Evolutionary conservation across 805 yeast species (phyloP).

Genomic region (Scheffersomyces amazonensis): DNA sequence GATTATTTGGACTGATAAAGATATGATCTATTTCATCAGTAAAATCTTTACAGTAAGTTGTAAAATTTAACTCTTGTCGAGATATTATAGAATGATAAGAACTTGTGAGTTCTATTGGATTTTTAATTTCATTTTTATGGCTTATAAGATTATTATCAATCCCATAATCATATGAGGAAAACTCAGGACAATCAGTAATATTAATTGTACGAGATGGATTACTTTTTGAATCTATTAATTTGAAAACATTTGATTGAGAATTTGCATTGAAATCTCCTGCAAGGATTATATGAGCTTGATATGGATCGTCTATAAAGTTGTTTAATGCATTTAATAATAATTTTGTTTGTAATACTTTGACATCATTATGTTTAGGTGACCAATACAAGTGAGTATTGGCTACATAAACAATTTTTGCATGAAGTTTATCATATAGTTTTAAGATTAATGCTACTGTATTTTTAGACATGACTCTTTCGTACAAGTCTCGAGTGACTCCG

Average conservation of each 20-base stretch:
- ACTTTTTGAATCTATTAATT: slow-evolving; percentile 33
- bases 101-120: slow-evolving; percentile 13
- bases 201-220: slow-evolving; percentile 2
- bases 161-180: slow-evolving; percentile 15
- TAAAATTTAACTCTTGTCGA: slow-evolving; percentile 13
- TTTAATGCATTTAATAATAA: slow-evolving; percentile 19
- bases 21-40: slow-evolving; percentile 58
- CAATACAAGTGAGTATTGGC: slow-evolving; percentile 65
- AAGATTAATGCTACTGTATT: slow-evolving; percentile 60
- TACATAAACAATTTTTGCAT: slow-evolving; percentile 40
- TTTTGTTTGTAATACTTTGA: slow-evolving; percentile 52
- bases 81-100: slow-evolving; percentile 15
- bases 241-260: slow-evolving; percentile 47
- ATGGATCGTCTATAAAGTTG: slow-evolving; percentile 7
- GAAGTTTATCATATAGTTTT: slow-evolving; percentile 42
- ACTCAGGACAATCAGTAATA: slow-evolving; percentile 8
- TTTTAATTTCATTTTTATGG: slow-evolving; percentile 7
- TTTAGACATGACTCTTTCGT: slow-evolving; percentile 36
- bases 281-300: slow-evolving; percentile 35
- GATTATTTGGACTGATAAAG: slow-evolving; percentile 45
- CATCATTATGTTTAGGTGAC: slow-evolving; percentile 48
- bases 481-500: slow-evolving; percentile 30
- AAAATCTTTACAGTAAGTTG: slow-evolving; percentile 45
- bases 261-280: slow-evolving; percentile 59
- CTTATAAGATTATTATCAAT: slow-evolving; percentile 9